phyloP scores from a whole-genome alignment of 2,329 filamentous ascomycete genomes.

The Amylocarpus encephaloides region DNA sequence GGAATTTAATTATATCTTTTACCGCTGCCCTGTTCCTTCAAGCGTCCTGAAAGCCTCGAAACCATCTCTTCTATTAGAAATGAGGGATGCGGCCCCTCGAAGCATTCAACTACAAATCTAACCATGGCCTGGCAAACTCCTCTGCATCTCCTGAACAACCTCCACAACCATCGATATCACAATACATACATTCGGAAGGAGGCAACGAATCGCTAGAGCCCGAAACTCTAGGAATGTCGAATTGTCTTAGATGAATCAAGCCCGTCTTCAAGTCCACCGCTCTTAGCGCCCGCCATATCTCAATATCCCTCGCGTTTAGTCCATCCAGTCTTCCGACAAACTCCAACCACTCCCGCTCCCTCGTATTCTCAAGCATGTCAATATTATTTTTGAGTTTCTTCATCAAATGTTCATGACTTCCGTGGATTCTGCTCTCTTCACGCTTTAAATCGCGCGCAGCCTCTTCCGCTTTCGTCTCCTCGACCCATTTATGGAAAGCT shows the following conservation, averaged over 20 bases:
- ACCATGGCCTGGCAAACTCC: conserved; percentile 1
- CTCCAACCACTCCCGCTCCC: conserved; percentile 2
- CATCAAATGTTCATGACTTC: not conserved
- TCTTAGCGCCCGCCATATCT: conserved; percentile 2
- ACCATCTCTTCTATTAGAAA: too few relatives aligned
- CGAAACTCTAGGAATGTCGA: not conserved
- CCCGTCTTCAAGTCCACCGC: not conserved
- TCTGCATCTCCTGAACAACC: not conserved
- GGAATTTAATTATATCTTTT: too few relatives aligned
- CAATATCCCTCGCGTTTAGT: not conserved
- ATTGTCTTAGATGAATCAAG: not conserved
- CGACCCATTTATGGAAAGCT: not conserved
- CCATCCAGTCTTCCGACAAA: conserved; percentile 6
- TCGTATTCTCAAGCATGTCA: conserved; percentile 1
- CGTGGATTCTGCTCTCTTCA: conserved; percentile 1
- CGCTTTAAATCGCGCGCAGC: not conserved
- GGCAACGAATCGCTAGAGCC: not conserved
- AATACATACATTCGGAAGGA: conserved; percentile 1
- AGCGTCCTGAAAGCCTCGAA: too few relatives aligned
- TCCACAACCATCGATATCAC: not conserved
- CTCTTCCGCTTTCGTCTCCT: not conserved
- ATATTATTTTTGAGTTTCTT: not conserved
- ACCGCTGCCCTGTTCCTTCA: too few relatives aligned
- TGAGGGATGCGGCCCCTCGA: too few relatives aligned
- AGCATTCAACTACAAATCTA: not conserved